Base-by-base conservation (phyloP, 2,329 filamentous ascomycete genomes). In the Colletotrichum trifolii region DNA sequence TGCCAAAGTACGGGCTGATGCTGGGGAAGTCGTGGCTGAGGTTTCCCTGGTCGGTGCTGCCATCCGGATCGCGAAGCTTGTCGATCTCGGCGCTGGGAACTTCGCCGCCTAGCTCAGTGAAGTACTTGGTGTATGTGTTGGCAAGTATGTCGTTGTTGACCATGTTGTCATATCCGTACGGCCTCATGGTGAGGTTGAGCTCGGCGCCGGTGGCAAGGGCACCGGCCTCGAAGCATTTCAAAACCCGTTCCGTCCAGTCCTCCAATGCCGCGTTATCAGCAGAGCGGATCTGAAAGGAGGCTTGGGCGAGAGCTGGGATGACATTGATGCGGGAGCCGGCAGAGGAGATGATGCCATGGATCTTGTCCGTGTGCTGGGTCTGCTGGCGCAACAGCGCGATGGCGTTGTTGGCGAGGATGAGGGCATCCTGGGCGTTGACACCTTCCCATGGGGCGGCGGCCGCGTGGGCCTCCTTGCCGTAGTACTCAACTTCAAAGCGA, bases 211-310 rank as follows among this genome's bases (percentile, higher is more conserved):
- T 72, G 1, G 69, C 79, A 67, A 72, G 74, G 68, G 62, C 68
- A 5, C 69, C 69, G 2, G 71, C 72, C 35, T 76, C 71, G 53
- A 73, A 74, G 34, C 72, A 75, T 15, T 70, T 69, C 11, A 66
- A 56, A 4, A 74, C 67, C 0, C 71, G 68, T 9, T 69, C 68
- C 0, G 66, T 69, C 25, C 73, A 71, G 10, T 67, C 60, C 5
- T 73, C 69, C 0, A 71, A 47, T 2, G 70, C 64, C 6, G 66
- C 62, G 9, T 70, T 62, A 70, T 84, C 76, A 59, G 82, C 77
- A 46, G 79, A 84, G 33, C 87, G 87, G 70, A 88, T 82, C 45
- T 83, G 85, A 69, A 78, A 87, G 6, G 88, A 90, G 71, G 83
- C 84, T 45, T 83, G 85, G 17, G 87, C 85, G 5, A 89, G 88